A percentile compares a stretch with the other conserved stretches of the same genome.
Conservation (phyloP, 208 protist genomes). For the Zelonia costaricensis region DNA sequence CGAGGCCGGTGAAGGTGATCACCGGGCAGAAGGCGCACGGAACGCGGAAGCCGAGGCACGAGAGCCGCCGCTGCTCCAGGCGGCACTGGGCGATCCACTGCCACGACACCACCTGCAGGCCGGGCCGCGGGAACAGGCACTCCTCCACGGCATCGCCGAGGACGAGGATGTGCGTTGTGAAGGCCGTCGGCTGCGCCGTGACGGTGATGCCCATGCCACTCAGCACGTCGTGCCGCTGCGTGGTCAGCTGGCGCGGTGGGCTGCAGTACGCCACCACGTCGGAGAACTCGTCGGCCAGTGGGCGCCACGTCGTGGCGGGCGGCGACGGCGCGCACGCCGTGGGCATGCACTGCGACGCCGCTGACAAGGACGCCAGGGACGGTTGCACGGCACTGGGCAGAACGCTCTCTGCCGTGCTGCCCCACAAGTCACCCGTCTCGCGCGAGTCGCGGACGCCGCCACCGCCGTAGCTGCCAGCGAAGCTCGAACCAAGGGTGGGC, state of each 20-base stretch:
- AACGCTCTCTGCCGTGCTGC: background rate
- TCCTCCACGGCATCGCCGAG: constrained; percentile 16
- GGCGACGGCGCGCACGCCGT: constrained; percentile 1
- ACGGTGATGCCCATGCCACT: constrained; percentile 17
- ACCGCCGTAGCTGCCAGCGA: background rate
- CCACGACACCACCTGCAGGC: constrained; percentile 58
- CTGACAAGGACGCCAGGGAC: constrained; percentile 9
- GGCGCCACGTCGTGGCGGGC: constrained; percentile 1
- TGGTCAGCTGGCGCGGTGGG: constrained; percentile 8
- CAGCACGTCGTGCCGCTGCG: constrained; percentile 23
- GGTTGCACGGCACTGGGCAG: constrained; percentile 15
- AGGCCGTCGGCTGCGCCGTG: constrained; percentile 16
- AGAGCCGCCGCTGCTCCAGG: constrained; percentile 32
- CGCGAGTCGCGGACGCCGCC: background rate
- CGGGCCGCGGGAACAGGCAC: constrained; percentile 55
- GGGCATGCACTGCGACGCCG: constrained; percentile 10
- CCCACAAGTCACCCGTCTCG: background rate
- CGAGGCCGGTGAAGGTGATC: constrained; percentile 53
- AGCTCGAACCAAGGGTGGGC: constrained; percentile 5
- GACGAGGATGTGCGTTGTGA: constrained; percentile 60
- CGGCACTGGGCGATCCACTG: constrained; percentile 50
- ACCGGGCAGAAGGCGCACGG: constrained; percentile 35
- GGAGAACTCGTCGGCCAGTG: constrained; percentile 26
- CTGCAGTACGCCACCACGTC: constrained; percentile 39
- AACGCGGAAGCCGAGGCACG: constrained; percentile 41